phyloP scores from a whole-genome alignment of 352 stramenopile genomes.

The Globisporangium lucens region DNA sequence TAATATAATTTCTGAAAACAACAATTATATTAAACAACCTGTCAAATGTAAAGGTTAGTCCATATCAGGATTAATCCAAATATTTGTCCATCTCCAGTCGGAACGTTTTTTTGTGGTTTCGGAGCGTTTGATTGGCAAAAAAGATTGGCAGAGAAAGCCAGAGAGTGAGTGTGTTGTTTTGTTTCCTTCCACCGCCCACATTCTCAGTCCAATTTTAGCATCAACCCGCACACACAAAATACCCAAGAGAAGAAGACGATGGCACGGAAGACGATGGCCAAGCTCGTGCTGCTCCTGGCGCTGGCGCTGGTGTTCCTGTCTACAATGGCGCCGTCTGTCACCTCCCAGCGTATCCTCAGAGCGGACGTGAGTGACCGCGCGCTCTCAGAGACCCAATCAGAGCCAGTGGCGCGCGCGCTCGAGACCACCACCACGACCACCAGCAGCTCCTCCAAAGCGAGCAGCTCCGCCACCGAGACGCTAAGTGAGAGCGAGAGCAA shows the following conservation, averaged over 20 bases:
- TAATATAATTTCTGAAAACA: too few relatives aligned
- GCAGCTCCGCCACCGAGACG: background rate
- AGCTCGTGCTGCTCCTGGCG: background rate
- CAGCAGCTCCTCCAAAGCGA: background rate
- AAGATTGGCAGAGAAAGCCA: too few relatives aligned
- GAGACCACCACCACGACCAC: background rate
- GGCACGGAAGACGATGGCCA: background rate
- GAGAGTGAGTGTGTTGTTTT: constrained; percentile 17
- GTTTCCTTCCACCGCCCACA: background rate
- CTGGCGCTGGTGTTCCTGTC: background rate
- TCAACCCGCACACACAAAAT: background rate
- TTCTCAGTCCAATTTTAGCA: background rate
- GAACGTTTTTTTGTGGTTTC: too few relatives aligned
- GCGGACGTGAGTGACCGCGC: background rate
- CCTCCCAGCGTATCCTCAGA: background rate
- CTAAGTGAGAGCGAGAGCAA: background rate
- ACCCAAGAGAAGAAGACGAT: background rate
- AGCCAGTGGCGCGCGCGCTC: background rate
- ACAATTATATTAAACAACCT: too few relatives aligned
- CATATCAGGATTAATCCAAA: too few relatives aligned
- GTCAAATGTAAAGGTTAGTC: too few relatives aligned
- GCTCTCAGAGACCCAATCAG: background rate
- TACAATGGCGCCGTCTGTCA: background rate
- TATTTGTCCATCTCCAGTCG: too few relatives aligned
- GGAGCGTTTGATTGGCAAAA: too few relatives aligned